Base-by-base conservation (phyloP, 2,329 filamentous ascomycete genomes). In the Colletotrichum sp. region DNA sequence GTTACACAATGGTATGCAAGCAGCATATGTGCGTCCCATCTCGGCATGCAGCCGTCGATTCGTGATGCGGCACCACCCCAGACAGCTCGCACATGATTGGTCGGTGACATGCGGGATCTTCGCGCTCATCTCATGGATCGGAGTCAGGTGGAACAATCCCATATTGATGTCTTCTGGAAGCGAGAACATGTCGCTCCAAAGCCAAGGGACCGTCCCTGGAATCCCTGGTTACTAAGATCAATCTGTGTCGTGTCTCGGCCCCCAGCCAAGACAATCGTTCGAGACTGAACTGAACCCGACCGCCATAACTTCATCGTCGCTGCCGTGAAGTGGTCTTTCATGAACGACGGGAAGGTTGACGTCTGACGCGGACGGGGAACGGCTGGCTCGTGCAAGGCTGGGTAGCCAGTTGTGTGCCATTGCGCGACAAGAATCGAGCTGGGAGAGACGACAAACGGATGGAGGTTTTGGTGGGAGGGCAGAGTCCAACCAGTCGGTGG, bases 81-180 rank as follows among this genome's bases (percentile, higher is more conserved):
- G 73, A 68, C 39, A 28, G 55, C 63, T 44, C 32, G 63, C 68
- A 18, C 4, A 59, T 34, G 60, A 24, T 67, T 66, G 69, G 39
- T n/a, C 60, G 65, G 39, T 75, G 74, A 44, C n/a, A 76, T 76
- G 71, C 65, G 26, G 64, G 57, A 70, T 66, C 74, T 69, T 39
- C 44, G 57, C 16, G 21, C 44, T 67, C 28, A 72, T 62, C 52
- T 36, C 30, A 63, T 10, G 15, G 69, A 63, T 72, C 72, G 34
- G 28, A 44, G 24, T 16, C 52, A n/a, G 34, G 71, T 69, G 39
- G 32, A 12, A 74, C 66, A 24, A 32, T 69, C n/a, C 59, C 39
- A 64, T 30, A 30, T 30, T 60, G 18, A 44, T 64, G 69, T 36
- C 55, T 75, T 66, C 32, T 72, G 55, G 52, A 67, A 68, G 63